Evolutionary conservation across 768 basidiomycete species (phyloP), one percentile per base, ranked within the genome.

Genomic region (Rickenella mellea): DNA sequence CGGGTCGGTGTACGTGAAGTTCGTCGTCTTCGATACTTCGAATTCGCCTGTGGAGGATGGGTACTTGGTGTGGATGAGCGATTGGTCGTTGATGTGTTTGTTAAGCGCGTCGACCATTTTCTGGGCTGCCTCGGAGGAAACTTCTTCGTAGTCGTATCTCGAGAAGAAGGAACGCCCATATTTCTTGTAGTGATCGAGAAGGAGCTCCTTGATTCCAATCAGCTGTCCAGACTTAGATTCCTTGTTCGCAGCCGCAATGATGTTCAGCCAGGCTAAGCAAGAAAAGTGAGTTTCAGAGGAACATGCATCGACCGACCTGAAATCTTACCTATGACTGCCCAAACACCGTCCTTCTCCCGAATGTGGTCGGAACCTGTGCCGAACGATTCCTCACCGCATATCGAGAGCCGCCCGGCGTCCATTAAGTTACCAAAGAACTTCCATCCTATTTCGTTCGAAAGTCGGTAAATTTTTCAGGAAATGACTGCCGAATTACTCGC

Each of bases 321-420:
- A 48, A 14, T 64, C 87, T 58, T 49, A 88, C 91, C 93, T 33
- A 97, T 70, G 50, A 99, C 73, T 38, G 96, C 96, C 96, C 96
- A 99, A 36, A 99, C 68, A 50, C 96, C 96, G 54, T 99, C 96
- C 73, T 99, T 99, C 71, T 99, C 96, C 47, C 96, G 87, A 54
- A 99, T 94, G 63, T 99, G 96, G 64, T 99, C 96, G 11, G 94
- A 98, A n/a, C 96, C 96, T 6, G 96, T 99, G 44, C 96, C 96
- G 61, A 99, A 99, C 3, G 90, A 93, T 66, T 99, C 96, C 61
- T 99, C 96, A 44, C 96, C 96, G 55, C 96, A 99, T 58, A 99
- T 98, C 39, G 94, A 97, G 39, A 99, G 76, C 32, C 90, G 76
- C 0, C 93, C 94, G 15, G 96, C 96, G 60, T 99, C 96, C 96